Conservation (phyloP, 108 stramenopile species). For the Stephanodiscus triporus region DNA sequence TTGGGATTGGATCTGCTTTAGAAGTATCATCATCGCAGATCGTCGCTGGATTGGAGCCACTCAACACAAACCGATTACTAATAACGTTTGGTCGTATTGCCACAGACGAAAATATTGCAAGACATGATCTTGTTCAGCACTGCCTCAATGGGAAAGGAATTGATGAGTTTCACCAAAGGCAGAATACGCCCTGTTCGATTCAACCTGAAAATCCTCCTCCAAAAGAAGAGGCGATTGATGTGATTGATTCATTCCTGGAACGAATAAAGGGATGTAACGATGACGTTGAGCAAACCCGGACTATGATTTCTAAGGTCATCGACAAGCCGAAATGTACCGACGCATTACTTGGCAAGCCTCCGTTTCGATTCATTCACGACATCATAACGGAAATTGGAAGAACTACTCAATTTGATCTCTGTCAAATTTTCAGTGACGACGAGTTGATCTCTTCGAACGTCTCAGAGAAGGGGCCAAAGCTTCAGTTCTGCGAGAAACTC, state of each 20-base stretch:
- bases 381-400: slow-evolving; percentile 60
- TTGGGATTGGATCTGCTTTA: slow-evolving; percentile 20
- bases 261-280: slow-evolving; percentile 29
- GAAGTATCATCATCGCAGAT: slow-evolving; percentile 38
- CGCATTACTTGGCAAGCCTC: slow-evolving; percentile 80
- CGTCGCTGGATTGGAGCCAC: slow-evolving; percentile 48
- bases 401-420: slow-evolving; percentile 49
- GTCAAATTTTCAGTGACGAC: slow-evolving; percentile 29
- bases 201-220: neutral
- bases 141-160: slow-evolving; percentile 27
- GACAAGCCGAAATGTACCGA: slow-evolving; percentile 78
- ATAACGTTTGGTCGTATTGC: slow-evolving; percentile 30
- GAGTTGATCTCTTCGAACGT: slow-evolving; percentile 59
- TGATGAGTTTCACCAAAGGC: slow-evolving; percentile 8
- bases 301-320: slow-evolving; percentile 52
- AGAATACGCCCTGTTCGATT: neutral
- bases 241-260: slow-evolving; percentile 1
- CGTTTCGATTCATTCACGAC: slow-evolving; percentile 88
- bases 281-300: slow-evolving; percentile 39
- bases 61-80: slow-evolving; percentile 39
- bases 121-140: slow-evolving; percentile 25
- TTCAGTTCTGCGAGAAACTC: slow-evolving; percentile 67
- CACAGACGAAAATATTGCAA: slow-evolving; percentile 26
- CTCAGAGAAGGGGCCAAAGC: slow-evolving; percentile 64
- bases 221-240: neutral